Percentiles rank a stretch among this genome's conserved stretches.
Evolutionary conservation across 164 flowering plant genomes (phyloP).

Genomic region (Vitis riparia): DNA sequence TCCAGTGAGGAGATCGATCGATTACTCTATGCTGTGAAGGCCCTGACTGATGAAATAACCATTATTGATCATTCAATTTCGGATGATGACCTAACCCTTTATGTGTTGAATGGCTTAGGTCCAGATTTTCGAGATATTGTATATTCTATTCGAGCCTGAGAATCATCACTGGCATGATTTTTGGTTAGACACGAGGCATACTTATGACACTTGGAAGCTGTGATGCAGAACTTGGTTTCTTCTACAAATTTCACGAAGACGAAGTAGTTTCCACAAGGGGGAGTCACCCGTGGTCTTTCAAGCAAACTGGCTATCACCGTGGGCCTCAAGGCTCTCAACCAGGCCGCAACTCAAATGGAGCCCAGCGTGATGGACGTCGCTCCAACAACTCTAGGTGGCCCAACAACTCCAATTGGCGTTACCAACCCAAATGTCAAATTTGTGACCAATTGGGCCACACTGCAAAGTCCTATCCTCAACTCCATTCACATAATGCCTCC

Average conservation of each 20-base stretch:
- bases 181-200: background rate
- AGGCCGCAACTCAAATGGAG: background rate
- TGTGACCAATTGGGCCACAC: background rate
- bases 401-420: background rate
- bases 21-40: background rate
- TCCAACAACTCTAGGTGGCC: background rate
- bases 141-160: background rate
- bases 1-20: background rate
- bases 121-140: background rate
- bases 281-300: background rate
- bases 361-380: background rate
- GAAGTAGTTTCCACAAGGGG: background rate
- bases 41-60: background rate
- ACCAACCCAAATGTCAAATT: background rate
- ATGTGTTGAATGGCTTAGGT: background rate
- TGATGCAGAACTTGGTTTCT: background rate
- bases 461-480: background rate
- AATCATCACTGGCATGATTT: background rate
- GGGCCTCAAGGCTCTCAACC: background rate
- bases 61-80: background rate
- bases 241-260: background rate
- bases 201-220: background rate
- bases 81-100: constrained; percentile 1
- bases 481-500: background rate
- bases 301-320: background rate